Evolutionary conservation across 2,329 filamentous ascomycete genomes (phyloP), one percentile per base, ranked within the genome.

Genomic region (Colletotrichum australisinense): DNA sequence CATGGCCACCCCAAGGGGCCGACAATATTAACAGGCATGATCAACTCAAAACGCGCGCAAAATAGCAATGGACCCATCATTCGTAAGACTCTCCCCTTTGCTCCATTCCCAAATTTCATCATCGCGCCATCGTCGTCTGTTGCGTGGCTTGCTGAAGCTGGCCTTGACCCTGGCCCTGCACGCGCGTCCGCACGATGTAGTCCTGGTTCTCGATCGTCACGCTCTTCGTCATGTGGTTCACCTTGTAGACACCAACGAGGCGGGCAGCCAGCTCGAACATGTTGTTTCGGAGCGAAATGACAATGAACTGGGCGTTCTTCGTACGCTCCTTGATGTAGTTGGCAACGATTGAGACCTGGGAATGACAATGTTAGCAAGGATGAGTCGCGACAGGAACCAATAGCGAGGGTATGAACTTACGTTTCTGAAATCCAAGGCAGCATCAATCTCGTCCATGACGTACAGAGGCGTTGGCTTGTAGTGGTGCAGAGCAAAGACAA

Each of bases 381-480:
- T 56, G 49, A 57, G 63, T 28, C 55, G 26, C 71, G 3, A 62
- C 24, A 38, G n/a, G 1, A 53, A n/a, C 42, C 19, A 22, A 22
- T 19, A 58, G 58, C 19, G 7, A 32, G 67, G 53, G 71, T 69
- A 53, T 30, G 12, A 57, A 91, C 94, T 92, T 81, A 97, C 97
- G 81, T 99, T 99, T 85, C 95, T 89, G 88, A 99, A 99, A 86
- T 99, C 97, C 85, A 99, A 85, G 35, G 97, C 97, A 26, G 97
- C 97, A 84, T 99, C 97, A 82, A 99, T 99, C 86, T 99, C 97
- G 84, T 99, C 97, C 97, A 99, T 99, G 79, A 99, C 97, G 83
- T 99, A 99, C 75, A 99, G 84, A 66, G 97, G 97, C 74, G 97
- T 99, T 11, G 97, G 97, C 86, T 97, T 97, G 84, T 98, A 99